Percentiles rank a stretch among this genome's conserved stretches.
Evolutionary conservation across 176 grass and related monocot genomes (phyloP).

Genomic region (Puya raimondii): DNA sequence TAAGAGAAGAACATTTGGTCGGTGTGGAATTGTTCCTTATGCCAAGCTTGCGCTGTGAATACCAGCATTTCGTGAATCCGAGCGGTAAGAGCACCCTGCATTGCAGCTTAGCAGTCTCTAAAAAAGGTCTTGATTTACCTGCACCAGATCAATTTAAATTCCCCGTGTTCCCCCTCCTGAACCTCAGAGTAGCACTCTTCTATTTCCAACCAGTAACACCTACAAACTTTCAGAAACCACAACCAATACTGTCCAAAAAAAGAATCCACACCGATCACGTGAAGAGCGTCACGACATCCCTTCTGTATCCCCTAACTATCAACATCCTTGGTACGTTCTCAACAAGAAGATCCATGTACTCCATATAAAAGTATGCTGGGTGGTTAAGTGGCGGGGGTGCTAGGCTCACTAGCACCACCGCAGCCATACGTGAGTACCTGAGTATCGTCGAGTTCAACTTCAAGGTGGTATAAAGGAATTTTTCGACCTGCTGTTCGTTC

Average conservation of each 20-base stretch:
- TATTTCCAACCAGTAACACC: not conserved
- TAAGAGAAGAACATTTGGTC: not conserved
- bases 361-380: conserved; percentile 94
- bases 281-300: conserved; percentile 92
- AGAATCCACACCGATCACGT: conserved; percentile 34
- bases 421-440: conserved; percentile 92
- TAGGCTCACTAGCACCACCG: conserved; percentile 93
- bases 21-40: not conserved
- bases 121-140: no score
- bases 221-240: not conserved
- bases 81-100: no score
- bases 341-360: conserved; percentile 97
- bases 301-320: conserved; percentile 93
- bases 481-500: conserved; percentile 82
- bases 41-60: not conserved
- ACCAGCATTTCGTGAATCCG: not conserved
- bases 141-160: no score
- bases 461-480: conserved; percentile 90
- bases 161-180: no score
- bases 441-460: conserved; percentile 91
- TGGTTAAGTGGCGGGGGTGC: conserved; percentile 75
- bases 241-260: not conserved
- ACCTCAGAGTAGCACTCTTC: not conserved
- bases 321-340: conserved; percentile 95
- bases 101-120: no score